Conservation (phyloP, 192 early-diverging fungal genomes). For the Allomyces javanicus region DNA sequence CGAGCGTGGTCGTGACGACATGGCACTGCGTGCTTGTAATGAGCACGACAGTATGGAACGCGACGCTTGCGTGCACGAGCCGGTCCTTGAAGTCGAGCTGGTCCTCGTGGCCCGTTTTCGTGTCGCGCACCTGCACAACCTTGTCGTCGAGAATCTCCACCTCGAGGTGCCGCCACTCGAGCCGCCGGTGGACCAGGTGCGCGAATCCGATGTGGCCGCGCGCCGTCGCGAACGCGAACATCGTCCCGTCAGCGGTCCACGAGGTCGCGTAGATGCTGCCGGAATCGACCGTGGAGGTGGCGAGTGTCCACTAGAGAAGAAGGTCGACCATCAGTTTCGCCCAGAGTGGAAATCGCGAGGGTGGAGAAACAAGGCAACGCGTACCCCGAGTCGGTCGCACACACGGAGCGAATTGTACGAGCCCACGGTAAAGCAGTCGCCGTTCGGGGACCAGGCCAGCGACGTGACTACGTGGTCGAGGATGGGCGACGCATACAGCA, state of each 20-base stretch:
- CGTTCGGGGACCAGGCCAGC: conserved; percentile 29
- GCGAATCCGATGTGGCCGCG: conserved; percentile 30
- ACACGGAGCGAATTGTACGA: conserved; percentile 25
- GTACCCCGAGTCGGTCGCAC: conserved; percentile 34
- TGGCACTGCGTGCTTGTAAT: background rate
- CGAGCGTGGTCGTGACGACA: background rate
- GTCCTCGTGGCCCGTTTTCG: background rate
- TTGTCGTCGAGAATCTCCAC: conserved; percentile 31
- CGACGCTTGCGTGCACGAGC: background rate
- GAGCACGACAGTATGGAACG: background rate
- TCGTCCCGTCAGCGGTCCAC: conserved; percentile 40
- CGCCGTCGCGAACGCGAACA: conserved; percentile 31
- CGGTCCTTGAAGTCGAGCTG: background rate
- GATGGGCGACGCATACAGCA: conserved; percentile 21
- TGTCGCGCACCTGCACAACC: conserved; percentile 24
- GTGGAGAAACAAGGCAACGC: background rate
- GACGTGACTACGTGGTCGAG: conserved; percentile 34
- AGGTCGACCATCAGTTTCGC: too few relatives aligned
- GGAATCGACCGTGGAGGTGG: conserved; percentile 21
- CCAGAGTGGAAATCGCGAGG: background rate
- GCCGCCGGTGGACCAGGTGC: conserved; percentile 25
- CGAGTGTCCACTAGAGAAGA: conserved; percentile 25
- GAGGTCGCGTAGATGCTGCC: conserved; percentile 34
- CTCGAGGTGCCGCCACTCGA: conserved; percentile 38
- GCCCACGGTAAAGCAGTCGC: conserved; percentile 41